Evolutionary conservation across 169 alveolate species (phyloP).

Genomic region (Plasmodium ovale): DNA sequence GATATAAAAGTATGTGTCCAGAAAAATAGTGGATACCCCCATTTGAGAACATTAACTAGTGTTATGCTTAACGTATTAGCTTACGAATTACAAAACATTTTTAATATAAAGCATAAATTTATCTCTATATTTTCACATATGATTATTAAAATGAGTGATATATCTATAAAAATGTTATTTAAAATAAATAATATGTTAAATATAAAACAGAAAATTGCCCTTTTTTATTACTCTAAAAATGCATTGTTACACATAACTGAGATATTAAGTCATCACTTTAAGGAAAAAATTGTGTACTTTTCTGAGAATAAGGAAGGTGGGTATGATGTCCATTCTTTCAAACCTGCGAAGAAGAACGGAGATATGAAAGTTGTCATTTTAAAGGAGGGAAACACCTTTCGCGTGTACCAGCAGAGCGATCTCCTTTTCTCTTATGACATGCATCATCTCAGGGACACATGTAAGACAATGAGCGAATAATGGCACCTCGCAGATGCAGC

Average conservation of each 20-base stretch:
- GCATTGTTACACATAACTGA: constrained; percentile 41
- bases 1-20: constrained; percentile 36
- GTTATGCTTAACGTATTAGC: constrained; percentile 60
- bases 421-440: constrained; percentile 10
- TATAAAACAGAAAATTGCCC: constrained; percentile 26
- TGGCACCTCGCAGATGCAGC: not conserved
- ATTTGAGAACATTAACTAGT: constrained; percentile 29
- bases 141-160: constrained; percentile 26
- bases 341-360: not conserved
- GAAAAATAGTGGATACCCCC: constrained; percentile 2
- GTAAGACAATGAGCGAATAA: constrained; percentile 15
- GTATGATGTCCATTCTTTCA: constrained; percentile 32
- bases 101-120: constrained; percentile 8
- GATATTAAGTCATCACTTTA: constrained; percentile 58
- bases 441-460: constrained; percentile 17
- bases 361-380: constrained; percentile 24
- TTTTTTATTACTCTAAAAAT: constrained; percentile 64
- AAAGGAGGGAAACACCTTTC: constrained; percentile 27
- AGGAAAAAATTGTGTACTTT: constrained; percentile 30
- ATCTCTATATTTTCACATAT: constrained; percentile 32
- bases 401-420: constrained; percentile 14
- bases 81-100: constrained; percentile 51
- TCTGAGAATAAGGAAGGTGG: constrained; percentile 26
- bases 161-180: not conserved
- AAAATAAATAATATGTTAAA: constrained; percentile 45